phyloP scores from a whole-genome alignment of 495 filamentous ascomycete genomes.

The Glutinoglossum americanum region DNA sequence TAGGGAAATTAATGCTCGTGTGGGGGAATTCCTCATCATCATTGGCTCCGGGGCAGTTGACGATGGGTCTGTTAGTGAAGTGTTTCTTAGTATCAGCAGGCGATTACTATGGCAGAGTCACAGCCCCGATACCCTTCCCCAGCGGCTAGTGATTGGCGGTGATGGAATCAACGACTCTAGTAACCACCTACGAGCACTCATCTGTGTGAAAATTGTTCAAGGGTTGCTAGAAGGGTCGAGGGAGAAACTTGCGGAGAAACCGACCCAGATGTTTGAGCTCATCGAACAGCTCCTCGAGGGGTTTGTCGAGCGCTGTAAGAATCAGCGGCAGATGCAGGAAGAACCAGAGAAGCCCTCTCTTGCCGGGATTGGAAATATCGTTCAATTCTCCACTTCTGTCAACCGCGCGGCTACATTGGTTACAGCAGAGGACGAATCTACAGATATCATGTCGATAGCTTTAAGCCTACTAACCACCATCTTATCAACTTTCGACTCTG shows the following conservation, averaged over 20 bases:
- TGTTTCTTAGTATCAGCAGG: constrained; percentile 42
- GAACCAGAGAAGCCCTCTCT: constrained; percentile 5
- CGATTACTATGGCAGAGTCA: constrained; percentile 30
- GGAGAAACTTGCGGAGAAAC: constrained; percentile 41
- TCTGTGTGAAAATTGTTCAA: constrained; percentile 41
- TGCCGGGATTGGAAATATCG: constrained; percentile 1
- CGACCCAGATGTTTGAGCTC: constrained; percentile 39
- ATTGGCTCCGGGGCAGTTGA: constrained; percentile 27
- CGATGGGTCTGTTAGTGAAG: constrained; percentile 33
- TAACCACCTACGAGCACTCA: constrained; percentile 22
- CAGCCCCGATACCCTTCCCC: neutral
- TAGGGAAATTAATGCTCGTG: constrained; percentile 26
- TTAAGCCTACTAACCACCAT: constrained; percentile 48
- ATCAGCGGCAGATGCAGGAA: constrained; percentile 6
- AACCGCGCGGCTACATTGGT: neutral
- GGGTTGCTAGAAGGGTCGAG: constrained; percentile 44
- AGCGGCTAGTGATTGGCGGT: neutral
- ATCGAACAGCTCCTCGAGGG: constrained; percentile 32
- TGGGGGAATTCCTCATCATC: constrained; percentile 31
- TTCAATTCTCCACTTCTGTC: constrained; percentile 6
- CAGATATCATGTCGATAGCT: constrained; percentile 30
- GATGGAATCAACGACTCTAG: neutral
- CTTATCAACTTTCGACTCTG: constrained; percentile 39
- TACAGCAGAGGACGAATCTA: constrained; percentile 23
- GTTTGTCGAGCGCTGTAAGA: constrained; percentile 15